These are phyloP conservation scores for Cercospora berteroae DNA, from an alignment of 2,329 filamentous ascomycete species.

Conservation along the genomic window DNA sequence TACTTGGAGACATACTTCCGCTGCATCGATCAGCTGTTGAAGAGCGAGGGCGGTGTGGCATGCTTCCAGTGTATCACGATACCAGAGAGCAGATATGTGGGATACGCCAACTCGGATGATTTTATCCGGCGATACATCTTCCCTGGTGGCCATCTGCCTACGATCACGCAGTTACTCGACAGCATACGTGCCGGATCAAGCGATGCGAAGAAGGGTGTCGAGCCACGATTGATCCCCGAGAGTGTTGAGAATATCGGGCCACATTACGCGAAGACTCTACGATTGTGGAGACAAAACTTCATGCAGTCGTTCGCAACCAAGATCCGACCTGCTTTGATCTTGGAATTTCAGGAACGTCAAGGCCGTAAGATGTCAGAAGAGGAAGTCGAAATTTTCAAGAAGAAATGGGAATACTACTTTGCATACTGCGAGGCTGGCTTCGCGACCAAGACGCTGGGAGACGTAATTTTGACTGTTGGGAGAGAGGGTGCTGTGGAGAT, in stretches of 20 bases:
- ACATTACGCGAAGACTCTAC: constrained; percentile 68
- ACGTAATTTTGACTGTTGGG: constrained; percentile 69
- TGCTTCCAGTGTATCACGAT: constrained; percentile 78
- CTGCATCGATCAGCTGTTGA: constrained; percentile 62
- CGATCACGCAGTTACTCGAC: constrained; percentile 65
- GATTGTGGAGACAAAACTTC: constrained; percentile 68
- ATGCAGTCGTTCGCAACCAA: constrained; percentile 58
- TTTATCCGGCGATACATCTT: constrained; percentile 79
- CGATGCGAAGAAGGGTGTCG: constrained; percentile 45
- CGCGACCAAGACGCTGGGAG: constrained; percentile 67
- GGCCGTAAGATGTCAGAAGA: constrained; percentile 54
- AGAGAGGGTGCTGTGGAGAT: constrained; percentile 64
- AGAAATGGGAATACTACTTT: constrained; percentile 79
- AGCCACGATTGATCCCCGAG: constrained; percentile 59
- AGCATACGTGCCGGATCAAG: constrained; percentile 59
- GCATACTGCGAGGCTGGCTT: constrained; percentile 73
- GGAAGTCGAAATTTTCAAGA: constrained; percentile 64
- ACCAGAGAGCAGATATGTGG: constrained; percentile 64
- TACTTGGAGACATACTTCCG: constrained; percentile 67
- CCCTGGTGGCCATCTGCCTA: constrained; percentile 69
- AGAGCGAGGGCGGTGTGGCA: constrained; percentile 63
- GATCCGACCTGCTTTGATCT: constrained; percentile 60
- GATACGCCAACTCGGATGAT: constrained; percentile 65
- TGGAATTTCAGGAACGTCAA: constrained; percentile 48
- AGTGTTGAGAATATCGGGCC: constrained; percentile 69